Percentiles rank a stretch among this genome's conserved stretches.
These are phyloP conservation scores for Nakazawaea ernobii DNA, from an alignment of 805 yeast species.

Conservation along the genomic window DNA sequence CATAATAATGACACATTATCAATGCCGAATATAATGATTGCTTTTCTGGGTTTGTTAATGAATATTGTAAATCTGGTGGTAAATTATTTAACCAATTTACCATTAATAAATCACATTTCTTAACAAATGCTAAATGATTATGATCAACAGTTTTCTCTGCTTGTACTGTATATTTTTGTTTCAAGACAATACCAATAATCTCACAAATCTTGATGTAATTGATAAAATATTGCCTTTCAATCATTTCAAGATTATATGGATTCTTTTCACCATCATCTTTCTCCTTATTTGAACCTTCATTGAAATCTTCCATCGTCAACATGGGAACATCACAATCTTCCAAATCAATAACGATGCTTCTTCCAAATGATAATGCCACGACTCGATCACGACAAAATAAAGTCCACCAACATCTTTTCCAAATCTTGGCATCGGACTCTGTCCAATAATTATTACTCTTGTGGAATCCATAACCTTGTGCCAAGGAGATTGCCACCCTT, in stretches of 20 bases:
- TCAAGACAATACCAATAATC: conserved; percentile 61
- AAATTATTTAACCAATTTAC: conserved; percentile 69
- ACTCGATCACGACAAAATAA: conserved; percentile 65
- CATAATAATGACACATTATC: conserved; percentile 65
- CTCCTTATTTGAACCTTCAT: conserved; percentile 36
- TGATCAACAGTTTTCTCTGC: conserved; percentile 47
- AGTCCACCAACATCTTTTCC: conserved; percentile 74
- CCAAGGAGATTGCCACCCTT: conserved; percentile 60
- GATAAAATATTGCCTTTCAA: conserved; percentile 53
- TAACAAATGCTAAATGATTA: conserved; percentile 31
- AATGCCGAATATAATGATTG: conserved; percentile 55
- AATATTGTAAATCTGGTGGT: conserved; percentile 57
- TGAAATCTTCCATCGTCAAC: conserved; percentile 60
- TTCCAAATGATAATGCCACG: conserved; percentile 67
- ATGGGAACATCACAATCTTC: conserved; percentile 76
- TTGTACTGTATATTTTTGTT: conserved; percentile 65
- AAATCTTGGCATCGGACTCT: conserved; percentile 33
- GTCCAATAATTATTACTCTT: conserved; percentile 11
- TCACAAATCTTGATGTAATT: conserved; percentile 63
- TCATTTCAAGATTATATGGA: conserved; percentile 36
- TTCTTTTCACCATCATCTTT: conserved; percentile 28
- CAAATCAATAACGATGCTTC: conserved; percentile 62
- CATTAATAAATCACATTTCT: conserved; percentile 68
- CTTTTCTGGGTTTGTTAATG: conserved; percentile 45
- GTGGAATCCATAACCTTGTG: conserved; percentile 76